Base-by-base conservation (phyloP, 495 filamentous ascomycete species). In the Cercophora samala region DNA sequence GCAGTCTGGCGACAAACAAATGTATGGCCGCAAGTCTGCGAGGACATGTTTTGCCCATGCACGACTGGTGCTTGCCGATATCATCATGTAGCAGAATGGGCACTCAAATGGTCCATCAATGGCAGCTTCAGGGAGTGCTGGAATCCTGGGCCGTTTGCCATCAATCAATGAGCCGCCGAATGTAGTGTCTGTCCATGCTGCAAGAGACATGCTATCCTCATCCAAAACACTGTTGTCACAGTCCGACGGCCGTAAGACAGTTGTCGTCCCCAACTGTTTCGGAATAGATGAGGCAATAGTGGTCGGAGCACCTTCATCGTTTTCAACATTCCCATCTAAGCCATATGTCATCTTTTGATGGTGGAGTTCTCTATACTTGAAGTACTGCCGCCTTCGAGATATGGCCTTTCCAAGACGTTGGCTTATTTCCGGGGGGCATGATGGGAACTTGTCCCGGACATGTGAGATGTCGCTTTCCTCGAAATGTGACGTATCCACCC, bases 401-500 rank as follows among this genome's bases (percentile, higher is more conserved):
- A 79, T 81, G 3, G 78, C 77, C 58, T 73, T 74, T 15, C 80
- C 81, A 1, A 83, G 71, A 13, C 79, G 72, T 22, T 75, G 59
- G 6, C 53, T 19, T 29, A 1, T 29, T 0, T 29, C 11, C 1
- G 17, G 17, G 13, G 52, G 4, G 13, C 29, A 46, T 11, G 11
- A 46, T 13, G 53, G 53, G n/a, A 56, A 56, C 19, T 21, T 56
- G 1, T 56, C 22, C 3, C 53, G n/a, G n/a, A 56, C 1, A 72
- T 62, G 3, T 82, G 67, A 4, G 11, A 23, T 18, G 8, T 18
- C n/a, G 67, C 26, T 11, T 59, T 32, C 19, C 51, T 59, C 53
- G 3, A 56, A 56, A 23, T 5, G 22, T 56, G 53, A 21, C 5
- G 53, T 22, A 18, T 56, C 19, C 19, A 56, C 53, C 53, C 53